phyloP scores from a whole-genome alignment of 495 filamentous ascomycete species.

The Aspergillus sclerotiicarbonarius region DNA sequence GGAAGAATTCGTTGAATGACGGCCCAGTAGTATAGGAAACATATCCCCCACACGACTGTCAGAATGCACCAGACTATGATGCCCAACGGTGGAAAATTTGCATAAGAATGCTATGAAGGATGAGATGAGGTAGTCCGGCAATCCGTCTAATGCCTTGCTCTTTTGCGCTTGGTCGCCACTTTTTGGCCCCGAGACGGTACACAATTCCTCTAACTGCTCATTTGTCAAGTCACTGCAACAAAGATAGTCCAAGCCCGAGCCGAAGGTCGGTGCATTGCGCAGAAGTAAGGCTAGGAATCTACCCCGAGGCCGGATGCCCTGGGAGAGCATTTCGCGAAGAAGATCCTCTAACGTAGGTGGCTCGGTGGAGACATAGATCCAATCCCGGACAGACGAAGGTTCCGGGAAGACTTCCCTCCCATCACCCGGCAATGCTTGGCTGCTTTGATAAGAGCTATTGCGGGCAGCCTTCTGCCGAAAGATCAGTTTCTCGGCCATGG shows the following conservation, averaged over 20 bases:
- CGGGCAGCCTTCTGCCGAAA: conserved; percentile 33
- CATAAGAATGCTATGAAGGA: conserved; percentile 52
- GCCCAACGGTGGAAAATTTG: conserved; percentile 18
- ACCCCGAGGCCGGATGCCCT: conserved; percentile 42
- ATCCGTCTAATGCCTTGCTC: conserved; percentile 23
- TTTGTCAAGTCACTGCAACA: conserved; percentile 32
- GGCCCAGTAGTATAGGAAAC: conserved; percentile 31
- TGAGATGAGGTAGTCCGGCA: conserved; percentile 43
- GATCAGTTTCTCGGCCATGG: conserved; percentile 61
- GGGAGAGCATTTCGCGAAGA: conserved; percentile 50
- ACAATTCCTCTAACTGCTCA: conserved; percentile 33
- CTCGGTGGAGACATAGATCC: conserved; percentile 54
- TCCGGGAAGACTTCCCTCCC: conserved; percentile 54
- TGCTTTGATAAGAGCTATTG: conserved; percentile 16
- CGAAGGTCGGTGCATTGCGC: conserved; percentile 37
- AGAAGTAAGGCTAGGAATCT: conserved; percentile 50
- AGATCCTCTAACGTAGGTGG: conserved; percentile 56
- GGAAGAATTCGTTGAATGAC: conserved; percentile 2
- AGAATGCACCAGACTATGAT: conserved; percentile 10
- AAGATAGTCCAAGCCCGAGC: conserved; percentile 42
- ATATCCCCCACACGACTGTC: conserved; percentile 28
- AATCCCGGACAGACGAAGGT: conserved; percentile 55
- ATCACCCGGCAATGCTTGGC: conserved; percentile 56
- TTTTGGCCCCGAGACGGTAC: conserved; percentile 24
- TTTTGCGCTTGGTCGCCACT: conserved; percentile 17